Conservation (phyloP, 2,329 filamentous ascomycete species). For the Xylariaceae sp. region DNA sequence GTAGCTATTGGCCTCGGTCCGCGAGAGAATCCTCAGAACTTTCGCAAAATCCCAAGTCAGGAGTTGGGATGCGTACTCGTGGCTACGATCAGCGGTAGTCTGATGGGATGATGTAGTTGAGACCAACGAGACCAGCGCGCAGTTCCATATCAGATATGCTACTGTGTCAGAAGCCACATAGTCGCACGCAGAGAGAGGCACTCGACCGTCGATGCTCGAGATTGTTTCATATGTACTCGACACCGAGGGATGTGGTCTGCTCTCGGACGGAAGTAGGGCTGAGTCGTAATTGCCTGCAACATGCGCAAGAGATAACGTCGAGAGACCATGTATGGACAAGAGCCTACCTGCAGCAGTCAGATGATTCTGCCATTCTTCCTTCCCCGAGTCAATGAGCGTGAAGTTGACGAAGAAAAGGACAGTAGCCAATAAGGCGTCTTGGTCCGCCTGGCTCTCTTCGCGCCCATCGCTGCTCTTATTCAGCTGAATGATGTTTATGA, state of each 20-base stretch:
- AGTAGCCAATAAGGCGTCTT: conserved; percentile 42
- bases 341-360: conserved; percentile 42
- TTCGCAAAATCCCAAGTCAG: conserved; percentile 23
- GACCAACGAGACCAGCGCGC: conserved; percentile 33
- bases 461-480: background rate
- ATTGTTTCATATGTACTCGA: background rate
- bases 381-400: conserved; percentile 44
- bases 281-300: background rate
- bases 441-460: conserved; percentile 34
- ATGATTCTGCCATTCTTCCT: conserved; percentile 41
- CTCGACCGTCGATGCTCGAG: too few species aligned
- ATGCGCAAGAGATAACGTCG: conserved; percentile 3
- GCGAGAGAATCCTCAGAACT: conserved; percentile 23
- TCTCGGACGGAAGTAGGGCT: background rate
- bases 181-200: conserved; percentile 30
- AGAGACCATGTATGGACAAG: conserved; percentile 15
- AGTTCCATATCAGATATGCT: conserved; percentile 30
- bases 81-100: background rate
- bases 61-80: conserved; percentile 21
- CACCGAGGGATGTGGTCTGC: conserved; percentile 1
- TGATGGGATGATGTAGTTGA: conserved; percentile 2
- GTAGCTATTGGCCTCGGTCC: conserved; percentile 29
- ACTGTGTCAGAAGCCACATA: conserved; percentile 43
- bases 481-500: conserved; percentile 35
- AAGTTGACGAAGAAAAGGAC: conserved; percentile 49